These are phyloP conservation scores for Cenchrus fungigraminus DNA, from an alignment of 176 grass and related monocot species.

Conservation along the genomic window DNA sequence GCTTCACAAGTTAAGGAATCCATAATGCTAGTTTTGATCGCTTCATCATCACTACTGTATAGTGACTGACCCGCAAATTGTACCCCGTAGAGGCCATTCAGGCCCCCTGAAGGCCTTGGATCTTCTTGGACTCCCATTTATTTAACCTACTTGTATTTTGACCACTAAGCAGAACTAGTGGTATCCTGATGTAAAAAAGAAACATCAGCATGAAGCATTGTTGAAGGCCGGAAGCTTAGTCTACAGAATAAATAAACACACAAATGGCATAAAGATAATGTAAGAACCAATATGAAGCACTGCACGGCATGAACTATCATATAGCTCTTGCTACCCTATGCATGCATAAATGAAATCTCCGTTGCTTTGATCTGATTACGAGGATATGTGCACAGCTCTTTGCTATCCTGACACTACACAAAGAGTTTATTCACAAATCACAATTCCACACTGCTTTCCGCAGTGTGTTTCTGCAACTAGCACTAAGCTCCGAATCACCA, in stretches of 20 bases:
- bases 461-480: neutral
- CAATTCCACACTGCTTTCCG: neutral
- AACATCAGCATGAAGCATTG: neutral
- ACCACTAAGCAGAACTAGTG: constrained; percentile 16
- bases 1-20: constrained; percentile 38
- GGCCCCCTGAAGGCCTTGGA: constrained; percentile 42
- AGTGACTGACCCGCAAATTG: constrained; percentile 44
- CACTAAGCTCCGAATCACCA: neutral
- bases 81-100: constrained; percentile 65
- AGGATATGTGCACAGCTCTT: neutral
- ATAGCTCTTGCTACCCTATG: neutral
- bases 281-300: neutral
- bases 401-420: neutral
- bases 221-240: neutral
- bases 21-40: constrained; percentile 29
- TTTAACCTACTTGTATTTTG: constrained; percentile 8
- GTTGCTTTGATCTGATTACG: neutral
- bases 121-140: constrained; percentile 63
- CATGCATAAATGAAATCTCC: neutral
- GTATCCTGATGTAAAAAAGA: constrained; percentile 13
- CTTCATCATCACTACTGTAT: constrained; percentile 50
- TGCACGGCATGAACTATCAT: neutral
- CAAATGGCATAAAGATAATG: neutral
- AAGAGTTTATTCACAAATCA: neutral
- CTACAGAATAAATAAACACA: neutral